phyloP scores from a whole-genome alignment of 352 stramenopile genomes.

The Pythium folliculosum region DNA sequence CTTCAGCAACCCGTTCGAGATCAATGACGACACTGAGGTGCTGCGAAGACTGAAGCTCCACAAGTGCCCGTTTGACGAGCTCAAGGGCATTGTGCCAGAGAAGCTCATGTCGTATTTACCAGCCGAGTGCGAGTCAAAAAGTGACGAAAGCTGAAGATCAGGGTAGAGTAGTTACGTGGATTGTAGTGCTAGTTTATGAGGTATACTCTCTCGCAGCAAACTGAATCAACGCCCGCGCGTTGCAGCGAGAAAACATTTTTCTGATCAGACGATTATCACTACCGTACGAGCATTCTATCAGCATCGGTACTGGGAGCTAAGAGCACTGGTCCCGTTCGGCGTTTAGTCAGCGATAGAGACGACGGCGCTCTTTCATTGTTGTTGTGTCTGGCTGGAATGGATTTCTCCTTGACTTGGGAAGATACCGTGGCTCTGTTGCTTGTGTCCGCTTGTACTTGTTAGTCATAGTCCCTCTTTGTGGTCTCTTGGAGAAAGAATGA shows the following conservation, averaged over 20 bases:
- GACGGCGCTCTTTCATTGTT: too few species aligned
- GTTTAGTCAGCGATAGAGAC: too few species aligned
- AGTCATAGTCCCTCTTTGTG: too few species aligned
- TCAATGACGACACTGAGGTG: slow-evolving; percentile 97
- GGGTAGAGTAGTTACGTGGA: slow-evolving; percentile 20
- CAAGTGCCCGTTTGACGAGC: slow-evolving; percentile 61
- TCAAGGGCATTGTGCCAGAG: slow-evolving; percentile 74
- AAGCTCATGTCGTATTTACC: slow-evolving; percentile 78
- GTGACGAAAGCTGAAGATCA: slow-evolving; percentile 39
- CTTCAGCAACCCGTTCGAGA: slow-evolving; percentile 96
- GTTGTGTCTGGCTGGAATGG: too few species aligned
- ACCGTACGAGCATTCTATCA: too few species aligned
- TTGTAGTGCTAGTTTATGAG: slow-evolving; percentile 28
- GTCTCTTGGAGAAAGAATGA: too few species aligned
- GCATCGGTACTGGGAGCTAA: too few species aligned
- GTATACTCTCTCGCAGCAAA: not conserved
- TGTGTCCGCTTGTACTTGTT: too few species aligned
- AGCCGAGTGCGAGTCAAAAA: slow-evolving; percentile 79
- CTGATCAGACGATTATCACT: too few species aligned
- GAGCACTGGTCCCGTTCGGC: not conserved
- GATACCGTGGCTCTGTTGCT: too few species aligned
- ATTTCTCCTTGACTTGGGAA: too few species aligned
- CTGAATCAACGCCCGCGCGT: not conserved
- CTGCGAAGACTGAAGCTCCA: slow-evolving; percentile 93
- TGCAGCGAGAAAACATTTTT: not conserved